These are phyloP conservation scores for Globisporangium rhizosaccharum DNA, from an alignment of 352 stramenopile species.

Conservation along the genomic window DNA sequence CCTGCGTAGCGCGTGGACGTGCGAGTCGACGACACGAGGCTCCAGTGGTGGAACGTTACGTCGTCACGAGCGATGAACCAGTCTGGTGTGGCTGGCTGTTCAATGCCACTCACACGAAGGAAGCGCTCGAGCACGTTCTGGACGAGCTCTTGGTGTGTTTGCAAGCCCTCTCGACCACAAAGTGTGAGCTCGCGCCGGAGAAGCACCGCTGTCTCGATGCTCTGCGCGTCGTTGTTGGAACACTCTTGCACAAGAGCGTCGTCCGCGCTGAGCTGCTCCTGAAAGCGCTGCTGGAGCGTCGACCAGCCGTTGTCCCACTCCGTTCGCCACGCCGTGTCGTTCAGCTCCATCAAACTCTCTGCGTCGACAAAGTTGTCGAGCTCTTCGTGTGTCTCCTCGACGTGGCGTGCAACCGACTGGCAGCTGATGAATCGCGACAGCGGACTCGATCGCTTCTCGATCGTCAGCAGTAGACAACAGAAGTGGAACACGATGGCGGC, in stretches of 20 bases:
- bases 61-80: background rate
- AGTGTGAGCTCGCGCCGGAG: background rate
- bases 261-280: background rate
- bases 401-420: background rate
- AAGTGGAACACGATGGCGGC: background rate
- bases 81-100: background rate
- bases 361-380: background rate
- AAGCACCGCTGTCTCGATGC: background rate
- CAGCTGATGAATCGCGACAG: background rate
- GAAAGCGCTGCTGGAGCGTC: background rate
- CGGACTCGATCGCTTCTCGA: background rate
- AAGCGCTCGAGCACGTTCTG: background rate
- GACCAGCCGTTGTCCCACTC: background rate
- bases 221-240: background rate
- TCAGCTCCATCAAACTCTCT: too few species aligned
- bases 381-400: slow-evolving; percentile 1
- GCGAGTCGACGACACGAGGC: background rate
- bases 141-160: too few species aligned
- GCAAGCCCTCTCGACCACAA: background rate
- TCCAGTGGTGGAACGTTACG: background rate
- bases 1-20: background rate
- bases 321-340: background rate
- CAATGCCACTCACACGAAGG: background rate
- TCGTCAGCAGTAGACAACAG: background rate
- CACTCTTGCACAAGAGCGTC: too few species aligned